A percentile compares a stretch with the other conserved stretches of the same genome.
Evolutionary conservation across 208 protist genomes (phyloP).

Genomic region (Wallacemonas sp.): DNA sequence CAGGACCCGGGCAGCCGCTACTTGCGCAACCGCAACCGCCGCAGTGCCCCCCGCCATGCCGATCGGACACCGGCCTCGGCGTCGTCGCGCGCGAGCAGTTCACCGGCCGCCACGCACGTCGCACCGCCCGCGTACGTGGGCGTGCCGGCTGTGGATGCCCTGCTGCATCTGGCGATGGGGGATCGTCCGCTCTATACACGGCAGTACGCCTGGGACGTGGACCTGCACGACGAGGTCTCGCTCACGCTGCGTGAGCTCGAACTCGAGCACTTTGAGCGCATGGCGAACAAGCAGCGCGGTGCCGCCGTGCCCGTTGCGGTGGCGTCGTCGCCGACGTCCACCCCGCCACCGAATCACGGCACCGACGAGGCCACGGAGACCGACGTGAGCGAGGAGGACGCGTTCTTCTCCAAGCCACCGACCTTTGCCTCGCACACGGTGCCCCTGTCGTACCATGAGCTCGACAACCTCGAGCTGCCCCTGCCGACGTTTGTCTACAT

Average conservation of each 20-base stretch:
- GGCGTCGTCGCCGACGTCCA: neutral
- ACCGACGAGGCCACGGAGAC: neutral
- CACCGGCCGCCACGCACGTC: too few species aligned
- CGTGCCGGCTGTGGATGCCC: neutral
- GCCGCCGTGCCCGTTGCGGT: constrained; percentile 13
- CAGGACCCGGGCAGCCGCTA: neutral
- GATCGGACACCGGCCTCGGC: too few species aligned
- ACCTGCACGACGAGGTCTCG: constrained; percentile 48
- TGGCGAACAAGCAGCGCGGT: constrained; percentile 17
- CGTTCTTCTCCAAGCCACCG: constrained; percentile 9
- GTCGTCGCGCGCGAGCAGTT: too few species aligned
- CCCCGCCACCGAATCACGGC: too few species aligned
- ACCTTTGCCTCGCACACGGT: constrained; percentile 6
- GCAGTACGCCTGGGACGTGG: constrained; percentile 37
- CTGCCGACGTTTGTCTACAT: constrained; percentile 82
- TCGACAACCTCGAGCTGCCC: constrained; percentile 27
- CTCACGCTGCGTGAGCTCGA: constrained; percentile 20
- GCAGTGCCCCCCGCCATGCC: too few species aligned
- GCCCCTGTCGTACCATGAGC: constrained; percentile 12
- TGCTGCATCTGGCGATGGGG: neutral
- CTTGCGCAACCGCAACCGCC: neutral
- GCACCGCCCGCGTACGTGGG: neutral
- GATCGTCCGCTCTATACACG: neutral
- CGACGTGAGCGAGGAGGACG: constrained; percentile 5
- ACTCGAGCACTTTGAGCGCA: constrained; percentile 12